Evolutionary conservation across 1,284 basidiomycete genomes (phyloP), one percentile per base, ranked within the genome.

Genomic region (Ceratobasidium theobromae): DNA sequence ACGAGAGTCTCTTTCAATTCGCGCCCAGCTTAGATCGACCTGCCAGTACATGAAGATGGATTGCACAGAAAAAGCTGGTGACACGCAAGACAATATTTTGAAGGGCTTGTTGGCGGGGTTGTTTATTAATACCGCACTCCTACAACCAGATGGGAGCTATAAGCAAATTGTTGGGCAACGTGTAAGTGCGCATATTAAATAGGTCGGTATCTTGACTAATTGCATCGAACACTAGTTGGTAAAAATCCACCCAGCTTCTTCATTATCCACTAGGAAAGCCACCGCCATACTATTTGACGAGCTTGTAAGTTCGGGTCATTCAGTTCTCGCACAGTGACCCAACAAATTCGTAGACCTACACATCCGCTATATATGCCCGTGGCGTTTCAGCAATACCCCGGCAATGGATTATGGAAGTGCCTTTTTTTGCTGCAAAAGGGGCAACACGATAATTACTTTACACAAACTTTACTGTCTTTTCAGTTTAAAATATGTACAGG

Each of bases 281-380:
- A 86, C 87, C 0, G 91, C 88, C 4, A 93, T 98, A 66, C 82
- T 97, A 51, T 98, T 91, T 73, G 89, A 95, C 74, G 95, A 97
- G 75, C 79, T 97, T 72, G 94, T 95, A 70, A 33, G 43, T 49
- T 6, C 46, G 9, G 1, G n/a, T n/a, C 8, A 33, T 46, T 27
- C n/a, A n/a, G 9, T 68, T 68, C 28, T 64, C 18, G 28, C 6
- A 25, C n/a, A 8, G 64, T 41, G 28, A 18, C 69, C 52, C 53
- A 68, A 43, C 66, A 68, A 27, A 45, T 23, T 48, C 25, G 16
- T 33, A 92, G 92, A 82, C 93, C 21, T 87, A 89, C 73, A 97
- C 94, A 23, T 89, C 85, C 43, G 85, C 88, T 55, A 86, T 91
- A 41, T 96, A 94, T 72, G 94, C 93, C 1, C 86, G 93, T 2